phyloP scores from a whole-genome alignment of 129 eudicot genomes.

The Escallonia herrerae region DNA sequence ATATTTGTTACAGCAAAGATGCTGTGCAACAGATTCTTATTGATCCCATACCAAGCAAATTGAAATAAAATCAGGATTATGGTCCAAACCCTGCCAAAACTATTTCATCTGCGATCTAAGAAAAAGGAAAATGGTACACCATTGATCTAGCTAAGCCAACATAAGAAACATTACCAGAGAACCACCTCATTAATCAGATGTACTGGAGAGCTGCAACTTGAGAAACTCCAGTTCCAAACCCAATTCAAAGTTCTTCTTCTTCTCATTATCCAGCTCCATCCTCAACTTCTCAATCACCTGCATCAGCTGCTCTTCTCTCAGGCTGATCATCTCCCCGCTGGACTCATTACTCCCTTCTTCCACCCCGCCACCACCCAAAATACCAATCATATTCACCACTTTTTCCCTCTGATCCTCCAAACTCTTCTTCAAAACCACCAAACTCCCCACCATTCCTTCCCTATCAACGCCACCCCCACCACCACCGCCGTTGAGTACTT shows the following conservation, averaged over 20 bases:
- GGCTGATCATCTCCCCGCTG: too few species aligned
- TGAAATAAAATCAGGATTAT: too few species aligned
- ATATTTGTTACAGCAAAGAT: too few species aligned
- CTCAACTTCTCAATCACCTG: conserved; percentile 23
- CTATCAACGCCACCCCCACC: conserved; percentile 20
- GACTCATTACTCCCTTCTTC: background rate
- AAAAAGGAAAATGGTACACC: too few species aligned
- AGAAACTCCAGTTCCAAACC: conserved; percentile 53
- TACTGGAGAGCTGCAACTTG: conserved; percentile 36
- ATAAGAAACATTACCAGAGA: too few species aligned
- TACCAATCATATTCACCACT: conserved; percentile 36
- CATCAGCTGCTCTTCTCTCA: conserved; percentile 6
- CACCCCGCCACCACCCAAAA: conserved; percentile 22
- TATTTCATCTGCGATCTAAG: too few species aligned
- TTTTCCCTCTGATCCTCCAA: conserved; percentile 59
- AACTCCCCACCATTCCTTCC: conserved; percentile 35
- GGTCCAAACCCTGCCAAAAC: too few species aligned
- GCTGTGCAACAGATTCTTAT: too few species aligned
- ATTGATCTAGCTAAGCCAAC: too few species aligned
- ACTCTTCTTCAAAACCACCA: conserved; percentile 46
- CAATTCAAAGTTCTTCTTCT: conserved; percentile 42
- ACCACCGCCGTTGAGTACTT: background rate
- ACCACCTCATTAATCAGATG: conserved; percentile 1
- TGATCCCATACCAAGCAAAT: too few species aligned
- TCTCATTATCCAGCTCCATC: conserved; percentile 50